Conservation (phyloP, 805 yeast genomes). For the Candida quercuum region DNA sequence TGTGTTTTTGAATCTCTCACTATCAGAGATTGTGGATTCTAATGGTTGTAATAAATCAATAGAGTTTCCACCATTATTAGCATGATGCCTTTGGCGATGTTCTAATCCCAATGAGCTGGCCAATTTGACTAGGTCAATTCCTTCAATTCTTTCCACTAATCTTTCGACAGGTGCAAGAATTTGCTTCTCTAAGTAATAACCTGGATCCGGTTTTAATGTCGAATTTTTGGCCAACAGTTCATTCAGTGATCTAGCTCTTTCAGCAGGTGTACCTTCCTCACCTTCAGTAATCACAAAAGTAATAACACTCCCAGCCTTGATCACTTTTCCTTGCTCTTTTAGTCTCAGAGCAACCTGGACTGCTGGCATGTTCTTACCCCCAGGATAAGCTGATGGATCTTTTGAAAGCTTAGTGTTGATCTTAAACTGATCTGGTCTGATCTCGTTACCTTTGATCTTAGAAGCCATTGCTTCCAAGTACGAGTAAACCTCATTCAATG, state of each 20-base stretch:
- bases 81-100: slow-evolving; percentile 35
- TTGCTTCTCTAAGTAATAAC: slow-evolving; percentile 81
- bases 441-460: slow-evolving; percentile 54
- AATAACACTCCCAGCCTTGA: slow-evolving; percentile 86
- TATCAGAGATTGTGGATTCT: slow-evolving; percentile 75
- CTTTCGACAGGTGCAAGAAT: slow-evolving; percentile 88
- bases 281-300: slow-evolving; percentile 72
- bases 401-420: slow-evolving; percentile 87
- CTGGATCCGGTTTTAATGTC: slow-evolving; percentile 62
- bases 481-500: slow-evolving; percentile 63
- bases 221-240: slow-evolving; percentile 56
- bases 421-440: slow-evolving; percentile 62
- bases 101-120: slow-evolving; percentile 79
- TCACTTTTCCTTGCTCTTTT: slow-evolving; percentile 76
- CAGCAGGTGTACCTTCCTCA: slow-evolving; percentile 53
- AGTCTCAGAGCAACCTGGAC: slow-evolving; percentile 87
- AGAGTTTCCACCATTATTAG: slow-evolving; percentile 20
- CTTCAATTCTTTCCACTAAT: slow-evolving; percentile 77
- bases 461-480: slow-evolving; percentile 58
- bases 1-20: slow-evolving; percentile 72
- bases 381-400: slow-evolving; percentile 81
- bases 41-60: slow-evolving; percentile 57
- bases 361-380: slow-evolving; percentile 77
- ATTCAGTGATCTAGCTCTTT: slow-evolving; percentile 76
- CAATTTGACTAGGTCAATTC: slow-evolving; percentile 73